A percentile compares a stretch with the other conserved stretches of the same genome.
phyloP scores from a whole-genome alignment of 257 asterid species.

The Ajuga chamaepitys region DNA sequence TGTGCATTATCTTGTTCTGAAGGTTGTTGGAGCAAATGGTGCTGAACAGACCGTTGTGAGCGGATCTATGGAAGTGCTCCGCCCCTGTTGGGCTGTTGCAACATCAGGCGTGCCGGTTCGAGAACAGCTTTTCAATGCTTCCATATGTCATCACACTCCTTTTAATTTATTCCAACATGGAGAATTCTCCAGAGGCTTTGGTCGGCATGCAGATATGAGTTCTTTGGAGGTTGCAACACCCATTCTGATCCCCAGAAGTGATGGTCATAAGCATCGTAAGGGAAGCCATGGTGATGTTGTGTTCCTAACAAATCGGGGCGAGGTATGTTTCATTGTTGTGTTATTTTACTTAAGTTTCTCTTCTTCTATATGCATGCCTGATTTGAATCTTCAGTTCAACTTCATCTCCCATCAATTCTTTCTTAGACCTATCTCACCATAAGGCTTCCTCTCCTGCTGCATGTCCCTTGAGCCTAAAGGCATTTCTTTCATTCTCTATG shows the following conservation, averaged over 20 bases:
- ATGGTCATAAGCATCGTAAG: constrained; percentile 81
- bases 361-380: background rate
- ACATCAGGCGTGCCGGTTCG: constrained; percentile 96
- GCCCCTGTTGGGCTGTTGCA: constrained; percentile 99
- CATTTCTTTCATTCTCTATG: too few species aligned
- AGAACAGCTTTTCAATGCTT: constrained; percentile 94
- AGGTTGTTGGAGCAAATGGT: constrained; percentile 98
- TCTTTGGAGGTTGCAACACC: constrained; percentile 94
- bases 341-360: background rate
- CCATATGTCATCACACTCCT: constrained; percentile 90
- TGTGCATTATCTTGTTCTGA: constrained; percentile 8
- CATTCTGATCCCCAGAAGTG: constrained; percentile 72
- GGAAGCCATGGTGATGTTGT: constrained; percentile 93
- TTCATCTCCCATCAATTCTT: background rate
- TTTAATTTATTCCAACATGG: constrained; percentile 81
- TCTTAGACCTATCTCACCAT: background rate
- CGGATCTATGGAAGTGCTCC: constrained; percentile 91
- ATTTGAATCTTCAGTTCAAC: background rate
- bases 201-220: constrained; percentile 46
- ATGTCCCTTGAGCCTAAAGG: too few species aligned
- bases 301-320: constrained; percentile 95
- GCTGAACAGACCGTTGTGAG: constrained; percentile 90
- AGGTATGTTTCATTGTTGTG: constrained; percentile 54
- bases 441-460: too few species aligned
- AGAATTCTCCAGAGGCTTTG: constrained; percentile 67